phyloP scores from a whole-genome alignment of 352 stramenopile genomes.

The Phytophthora fragariaefolia region DNA sequence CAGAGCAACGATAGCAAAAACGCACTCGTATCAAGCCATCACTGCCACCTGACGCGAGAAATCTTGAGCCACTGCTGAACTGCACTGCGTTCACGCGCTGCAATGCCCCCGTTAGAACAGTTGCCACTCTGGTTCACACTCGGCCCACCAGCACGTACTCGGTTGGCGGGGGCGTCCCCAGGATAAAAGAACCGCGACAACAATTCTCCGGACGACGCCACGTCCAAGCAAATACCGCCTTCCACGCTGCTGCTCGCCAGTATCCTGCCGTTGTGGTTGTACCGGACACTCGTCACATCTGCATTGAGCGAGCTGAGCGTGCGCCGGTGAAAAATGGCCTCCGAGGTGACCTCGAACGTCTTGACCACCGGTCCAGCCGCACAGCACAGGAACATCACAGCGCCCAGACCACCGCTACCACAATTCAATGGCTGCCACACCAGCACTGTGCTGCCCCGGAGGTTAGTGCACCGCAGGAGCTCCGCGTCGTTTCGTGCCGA shows the following conservation, averaged over 20 bases:
- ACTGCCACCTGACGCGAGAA: slow-evolving; percentile 62
- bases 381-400: slow-evolving; percentile 63
- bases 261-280: slow-evolving; percentile 79
- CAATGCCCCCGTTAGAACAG: not conserved
- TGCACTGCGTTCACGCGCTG: slow-evolving; percentile 70
- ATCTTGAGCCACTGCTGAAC: slow-evolving; percentile 76
- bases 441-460: not conserved
- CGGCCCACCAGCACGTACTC: slow-evolving; percentile 29
- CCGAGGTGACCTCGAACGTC: slow-evolving; percentile 66
- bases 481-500: slow-evolving; percentile 39
- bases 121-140: not conserved
- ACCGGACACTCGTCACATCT: slow-evolving; percentile 65
- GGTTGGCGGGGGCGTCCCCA: slow-evolving; percentile 42
- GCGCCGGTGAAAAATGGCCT: slow-evolving; percentile 51
- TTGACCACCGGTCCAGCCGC: slow-evolving; percentile 56
- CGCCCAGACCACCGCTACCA: not conserved
- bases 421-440: too few relatives aligned
- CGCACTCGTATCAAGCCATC: slow-evolving; percentile 63
- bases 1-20: not conserved
- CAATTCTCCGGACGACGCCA: slow-evolving; percentile 60
- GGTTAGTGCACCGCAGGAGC: not conserved
- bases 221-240: slow-evolving; percentile 63
- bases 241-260: slow-evolving; percentile 69
- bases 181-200: slow-evolving; percentile 72
- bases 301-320: slow-evolving; percentile 57